These are phyloP conservation scores for Mortierella sp. DNA, from an alignment of 371 early-diverging fungal species.

Conservation along the genomic window DNA sequence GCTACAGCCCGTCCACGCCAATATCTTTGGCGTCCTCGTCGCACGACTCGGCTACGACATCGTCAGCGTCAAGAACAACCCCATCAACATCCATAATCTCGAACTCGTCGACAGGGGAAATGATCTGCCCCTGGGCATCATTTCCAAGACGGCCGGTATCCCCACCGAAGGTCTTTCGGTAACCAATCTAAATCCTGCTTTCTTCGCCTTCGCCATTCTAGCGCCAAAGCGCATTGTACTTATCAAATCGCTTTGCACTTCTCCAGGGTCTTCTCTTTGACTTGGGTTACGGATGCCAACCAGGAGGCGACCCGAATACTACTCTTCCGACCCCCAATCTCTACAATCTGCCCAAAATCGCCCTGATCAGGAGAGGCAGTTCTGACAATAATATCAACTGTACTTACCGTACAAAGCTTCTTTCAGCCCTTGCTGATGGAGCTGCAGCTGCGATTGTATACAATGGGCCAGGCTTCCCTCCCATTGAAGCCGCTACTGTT, in stretches of 20 bases:
- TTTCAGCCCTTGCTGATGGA: conserved; percentile 16
- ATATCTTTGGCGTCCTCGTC: conserved; percentile 28
- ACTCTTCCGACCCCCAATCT: conserved; percentile 31
- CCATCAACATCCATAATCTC: conserved; percentile 9
- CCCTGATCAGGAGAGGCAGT: conserved; percentile 39
- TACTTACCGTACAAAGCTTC: conserved; percentile 33
- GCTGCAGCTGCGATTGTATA: conserved; percentile 31
- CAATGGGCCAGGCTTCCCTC: conserved; percentile 23
- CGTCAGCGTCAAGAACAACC: conserved; percentile 14
- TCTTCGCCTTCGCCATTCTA: background rate
- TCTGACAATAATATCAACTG: conserved; percentile 6
- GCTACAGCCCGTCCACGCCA: conserved; percentile 9
- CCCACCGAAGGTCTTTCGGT: conserved; percentile 29
- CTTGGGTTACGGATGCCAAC: conserved; percentile 38
- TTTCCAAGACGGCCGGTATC: conserved; percentile 25
- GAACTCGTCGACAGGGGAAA: conserved; percentile 15
- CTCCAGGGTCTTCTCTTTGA: conserved; percentile 48
- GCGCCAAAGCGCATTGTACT: background rate
- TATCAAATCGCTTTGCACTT: background rate
- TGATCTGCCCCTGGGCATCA: conserved; percentile 18
- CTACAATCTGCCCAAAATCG: conserved; percentile 33
- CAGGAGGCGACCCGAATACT: conserved; percentile 30
- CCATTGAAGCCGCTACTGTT: conserved; percentile 32
- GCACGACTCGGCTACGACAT: conserved; percentile 29
- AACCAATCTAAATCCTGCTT: background rate